Evolutionary conservation across 305 asterid species (phyloP), one percentile per base, ranked within the genome.

Genomic region (Fraxinus baroniana): DNA sequence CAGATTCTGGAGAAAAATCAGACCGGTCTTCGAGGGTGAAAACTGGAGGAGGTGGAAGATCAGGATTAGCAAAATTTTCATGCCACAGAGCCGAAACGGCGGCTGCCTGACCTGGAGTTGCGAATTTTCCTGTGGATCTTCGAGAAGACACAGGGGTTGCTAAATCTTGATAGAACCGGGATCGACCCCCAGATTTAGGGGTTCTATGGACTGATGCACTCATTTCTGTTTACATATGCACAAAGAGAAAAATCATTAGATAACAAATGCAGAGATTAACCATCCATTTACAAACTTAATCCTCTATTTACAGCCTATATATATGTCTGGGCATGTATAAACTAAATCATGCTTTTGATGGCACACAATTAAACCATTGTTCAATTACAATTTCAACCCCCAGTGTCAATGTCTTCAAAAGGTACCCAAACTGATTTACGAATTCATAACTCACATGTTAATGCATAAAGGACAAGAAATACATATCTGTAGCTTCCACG

Each of bases 21-120:
- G 85, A 87, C 15, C 94, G 90, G 85, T 96, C 99, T 80, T 94
- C 99, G 20, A 96, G 97, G 3, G 99, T 96, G 79, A 94, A 94
- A 33, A 83, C 87, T 0, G 99, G 99, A 0, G 99, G 99, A 32
- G 98, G 99, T 0, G 98, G 99, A 32, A 96, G 97, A 91, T 96
- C 98, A 22, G 98, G 87, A 79, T 68, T 91, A 79, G 96, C 84
- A 36, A 93, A 93, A 89, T 93, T 94, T 86, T 96, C 99, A 55
- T 95, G 97, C 98, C 98, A 92, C 35, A 96, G 86, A 41, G 99
- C 97, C 1, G 98, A 96, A 64, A 94, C 99, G 8, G 98, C 97
- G 1, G 98, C 99, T 39, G 97, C 98, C 86, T 94, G 98, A 36
- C 98, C 98, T 0, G 97, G 92, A 49, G 97, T 94, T 0, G 92